A percentile compares a stretch with the other conserved stretches of the same genome.
These are phyloP conservation scores for Acanthamoeba lenticulata DNA, from an alignment of 208 protist genomes.

Conservation along the genomic window DNA sequence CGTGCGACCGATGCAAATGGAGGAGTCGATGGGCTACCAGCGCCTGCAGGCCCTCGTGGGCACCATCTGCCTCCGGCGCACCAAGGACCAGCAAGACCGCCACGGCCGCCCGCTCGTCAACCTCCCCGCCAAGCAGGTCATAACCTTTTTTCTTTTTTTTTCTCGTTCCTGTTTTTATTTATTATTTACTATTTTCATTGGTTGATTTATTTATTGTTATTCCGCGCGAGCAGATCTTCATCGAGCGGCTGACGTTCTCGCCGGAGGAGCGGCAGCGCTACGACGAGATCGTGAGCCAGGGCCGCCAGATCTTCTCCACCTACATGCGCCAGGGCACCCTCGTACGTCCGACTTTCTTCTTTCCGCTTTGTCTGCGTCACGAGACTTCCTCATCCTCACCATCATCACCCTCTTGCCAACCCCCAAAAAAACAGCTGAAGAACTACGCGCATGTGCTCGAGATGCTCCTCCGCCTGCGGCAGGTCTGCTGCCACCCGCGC, in stretches of 20 bases:
- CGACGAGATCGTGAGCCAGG: conserved; percentile 32
- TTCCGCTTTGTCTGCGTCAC: no score
- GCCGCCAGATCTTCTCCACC: neutral
- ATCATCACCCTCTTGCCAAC: no score
- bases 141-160: neutral
- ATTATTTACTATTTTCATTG: neutral
- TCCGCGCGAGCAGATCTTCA: neutral
- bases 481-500: conserved; percentile 83
- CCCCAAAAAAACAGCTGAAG: conserved; percentile 71
- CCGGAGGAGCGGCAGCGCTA: neutral
- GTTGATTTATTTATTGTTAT: neutral
- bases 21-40: conserved; percentile 44
- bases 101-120: conserved; percentile 3
- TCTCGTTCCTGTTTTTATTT: neutral
- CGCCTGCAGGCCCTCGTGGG: conserved; percentile 31
- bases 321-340: conserved; percentile 36
- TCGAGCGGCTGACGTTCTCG: neutral
- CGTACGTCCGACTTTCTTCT: no score
- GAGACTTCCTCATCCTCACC: no score
- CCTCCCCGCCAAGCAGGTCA: conserved; percentile 46
- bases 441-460: conserved; percentile 85
- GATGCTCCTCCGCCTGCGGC: conserved; percentile 84
- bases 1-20: conserved; percentile 30
- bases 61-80: conserved; percentile 25
- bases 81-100: conserved; percentile 28